These are phyloP conservation scores for Bipolaris cookei DNA, from an alignment of 2,329 filamentous ascomycete genomes.

Conservation along the genomic window DNA sequence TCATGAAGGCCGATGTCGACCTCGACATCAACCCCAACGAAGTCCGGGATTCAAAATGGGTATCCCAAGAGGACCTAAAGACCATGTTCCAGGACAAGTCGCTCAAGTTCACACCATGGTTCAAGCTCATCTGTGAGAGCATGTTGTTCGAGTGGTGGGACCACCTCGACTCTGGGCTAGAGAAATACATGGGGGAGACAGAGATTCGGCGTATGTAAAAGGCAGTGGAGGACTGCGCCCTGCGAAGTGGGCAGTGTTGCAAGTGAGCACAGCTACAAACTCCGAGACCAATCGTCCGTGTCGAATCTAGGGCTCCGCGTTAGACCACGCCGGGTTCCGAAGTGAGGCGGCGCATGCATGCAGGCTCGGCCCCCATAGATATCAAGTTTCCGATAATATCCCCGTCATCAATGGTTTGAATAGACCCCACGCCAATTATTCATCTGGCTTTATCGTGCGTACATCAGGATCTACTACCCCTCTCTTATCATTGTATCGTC, in stretches of 20 bases:
- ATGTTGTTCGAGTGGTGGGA: slow-evolving; percentile 99
- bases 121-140: slow-evolving; percentile 97
- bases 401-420: slow-evolving; percentile 33
- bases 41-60: slow-evolving; percentile 83
- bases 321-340: slow-evolving; percentile 24
- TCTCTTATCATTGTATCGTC: slow-evolving; percentile 32
- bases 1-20: slow-evolving; percentile 88
- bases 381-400: slow-evolving; percentile 31
- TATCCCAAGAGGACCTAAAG: slow-evolving; percentile 81
- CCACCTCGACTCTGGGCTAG: slow-evolving; percentile 78
- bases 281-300: not conserved
- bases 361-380: slow-evolving; percentile 31
- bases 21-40: slow-evolving; percentile 85
- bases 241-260: not conserved
- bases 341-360: slow-evolving; percentile 34
- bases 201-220: slow-evolving; percentile 81
- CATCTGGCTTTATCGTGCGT: slow-evolving; percentile 32
- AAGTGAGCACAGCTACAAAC: not conserved
- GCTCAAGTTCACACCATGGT: slow-evolving; percentile 95
- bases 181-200: slow-evolving; percentile 84
- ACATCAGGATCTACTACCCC: slow-evolving; percentile 16
- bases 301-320: slow-evolving; percentile 9
- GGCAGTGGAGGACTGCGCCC: not conserved
- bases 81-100: slow-evolving; percentile 79
- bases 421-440: slow-evolving; percentile 32